These are phyloP conservation scores for Gracilaria gracilis DNA, from an alignment of 23 red algal genomes.

Conservation along the genomic window DNA sequence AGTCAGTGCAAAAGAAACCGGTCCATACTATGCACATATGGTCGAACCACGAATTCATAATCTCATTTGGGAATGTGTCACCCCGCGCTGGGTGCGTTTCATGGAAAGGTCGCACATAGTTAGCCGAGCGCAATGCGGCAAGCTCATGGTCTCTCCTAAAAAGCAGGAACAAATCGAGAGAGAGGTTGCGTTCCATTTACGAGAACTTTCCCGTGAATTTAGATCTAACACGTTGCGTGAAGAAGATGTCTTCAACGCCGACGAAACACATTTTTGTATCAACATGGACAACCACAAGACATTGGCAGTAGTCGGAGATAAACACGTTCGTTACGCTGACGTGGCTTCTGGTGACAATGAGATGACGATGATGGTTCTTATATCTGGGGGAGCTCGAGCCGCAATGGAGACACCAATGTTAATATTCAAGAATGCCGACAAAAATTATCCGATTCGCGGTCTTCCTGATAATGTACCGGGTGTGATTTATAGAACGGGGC, in stretches of 20 bases:
- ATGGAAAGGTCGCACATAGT: too few relatives aligned
- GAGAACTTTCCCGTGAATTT: background rate
- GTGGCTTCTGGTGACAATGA: background rate
- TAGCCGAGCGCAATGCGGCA: too few relatives aligned
- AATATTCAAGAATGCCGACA: conserved; percentile 20
- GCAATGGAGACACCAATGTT: background rate
- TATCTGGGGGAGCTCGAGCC: background rate
- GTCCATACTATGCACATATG: too few relatives aligned
- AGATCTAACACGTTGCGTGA: background rate
- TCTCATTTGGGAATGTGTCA: too few relatives aligned
- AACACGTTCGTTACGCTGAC: background rate
- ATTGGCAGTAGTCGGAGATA: background rate
- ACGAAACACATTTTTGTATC: conserved; percentile 11
- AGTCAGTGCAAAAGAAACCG: too few relatives aligned
- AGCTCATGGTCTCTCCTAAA: too few relatives aligned
- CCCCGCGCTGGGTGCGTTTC: too few relatives aligned
- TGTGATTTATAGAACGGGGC: conserved; percentile 8
- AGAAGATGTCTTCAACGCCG: background rate
- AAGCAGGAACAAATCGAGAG: background rate
- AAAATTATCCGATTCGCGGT: conserved; percentile 21
- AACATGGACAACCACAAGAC: conserved; percentile 18
- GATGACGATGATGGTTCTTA: conserved; percentile 4
- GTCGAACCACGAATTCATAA: too few relatives aligned
- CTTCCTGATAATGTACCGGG: conserved; percentile 8
- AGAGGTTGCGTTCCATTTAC: background rate